These are phyloP conservation scores for Fusarium beomiforme DNA, from an alignment of 2,329 filamentous ascomycete genomes.

Conservation along the genomic window DNA sequence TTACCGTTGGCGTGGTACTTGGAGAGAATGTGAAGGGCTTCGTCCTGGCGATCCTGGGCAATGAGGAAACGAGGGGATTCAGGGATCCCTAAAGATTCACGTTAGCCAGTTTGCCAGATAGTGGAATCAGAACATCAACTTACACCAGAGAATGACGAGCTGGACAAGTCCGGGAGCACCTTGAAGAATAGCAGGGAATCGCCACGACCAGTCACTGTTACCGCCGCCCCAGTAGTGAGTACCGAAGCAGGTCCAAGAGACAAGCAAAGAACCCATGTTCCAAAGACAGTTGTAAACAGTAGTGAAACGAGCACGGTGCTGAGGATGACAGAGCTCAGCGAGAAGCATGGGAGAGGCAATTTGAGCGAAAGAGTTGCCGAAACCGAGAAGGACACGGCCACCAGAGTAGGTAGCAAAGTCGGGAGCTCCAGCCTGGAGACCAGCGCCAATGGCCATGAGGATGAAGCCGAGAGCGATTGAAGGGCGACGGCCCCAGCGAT, in stretches of 20 bases:
- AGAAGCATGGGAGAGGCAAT: conserved; percentile 72
- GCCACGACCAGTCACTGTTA: conserved; percentile 71
- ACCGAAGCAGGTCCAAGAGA: conserved; percentile 71
- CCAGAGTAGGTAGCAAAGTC: conserved; percentile 54
- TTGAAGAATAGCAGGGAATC: conserved; percentile 71
- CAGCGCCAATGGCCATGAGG: conserved; percentile 52
- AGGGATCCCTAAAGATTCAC: conserved; percentile 54
- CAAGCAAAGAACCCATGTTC: conserved; percentile 69
- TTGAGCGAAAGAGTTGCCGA: conserved; percentile 73
- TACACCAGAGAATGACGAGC: conserved; percentile 69
- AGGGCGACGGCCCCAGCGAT: conserved; percentile 54
- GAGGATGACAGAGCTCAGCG: conserved; percentile 73
- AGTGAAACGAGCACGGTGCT: conserved; percentile 73
- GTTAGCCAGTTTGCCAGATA: fast-evolving
- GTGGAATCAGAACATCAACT: background rate
- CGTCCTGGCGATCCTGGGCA: conserved; percentile 69
- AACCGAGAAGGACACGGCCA: conserved; percentile 61
- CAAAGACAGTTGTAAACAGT: conserved; percentile 75
- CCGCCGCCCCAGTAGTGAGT: conserved; percentile 60
- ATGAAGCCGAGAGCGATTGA: conserved; percentile 56
- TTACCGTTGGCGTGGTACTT: conserved; percentile 73
- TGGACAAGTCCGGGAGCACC: conserved; percentile 69
- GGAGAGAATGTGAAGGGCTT: conserved; percentile 68
- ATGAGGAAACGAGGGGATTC: conserved; percentile 75
- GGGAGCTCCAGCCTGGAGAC: conserved; percentile 48